Conservation (phyloP, 2,329 filamentous ascomycete genomes). For the Colletotrichum coccodes region DNA sequence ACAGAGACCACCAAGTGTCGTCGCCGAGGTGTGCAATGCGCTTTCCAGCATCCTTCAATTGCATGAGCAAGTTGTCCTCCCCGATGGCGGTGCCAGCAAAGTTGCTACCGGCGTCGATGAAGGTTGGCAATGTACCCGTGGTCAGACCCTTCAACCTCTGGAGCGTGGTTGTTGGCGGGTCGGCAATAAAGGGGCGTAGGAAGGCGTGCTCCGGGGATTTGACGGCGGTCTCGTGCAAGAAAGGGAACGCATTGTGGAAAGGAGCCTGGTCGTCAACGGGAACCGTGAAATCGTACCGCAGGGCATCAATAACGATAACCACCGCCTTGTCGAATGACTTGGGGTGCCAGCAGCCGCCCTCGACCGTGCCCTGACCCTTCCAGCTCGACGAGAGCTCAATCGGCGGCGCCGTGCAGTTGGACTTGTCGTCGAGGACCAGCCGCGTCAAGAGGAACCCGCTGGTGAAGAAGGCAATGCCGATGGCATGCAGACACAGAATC, state of each 20-base stretch:
- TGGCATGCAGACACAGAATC: slow-evolving; percentile 78
- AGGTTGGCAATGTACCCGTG: slow-evolving; percentile 93
- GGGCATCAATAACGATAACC: slow-evolving; percentile 89
- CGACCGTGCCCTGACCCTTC: slow-evolving; percentile 53
- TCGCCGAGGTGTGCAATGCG: slow-evolving; percentile 95
- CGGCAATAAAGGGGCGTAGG: slow-evolving; percentile 93
- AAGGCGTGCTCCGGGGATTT: slow-evolving; percentile 84
- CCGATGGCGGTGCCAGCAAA: slow-evolving; percentile 96
- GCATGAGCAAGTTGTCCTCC: slow-evolving; percentile 81
- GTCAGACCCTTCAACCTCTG: slow-evolving; percentile 94
- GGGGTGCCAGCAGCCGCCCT: slow-evolving; percentile 92
- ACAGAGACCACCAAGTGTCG: slow-evolving; percentile 95
- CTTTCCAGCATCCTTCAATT: slow-evolving; percentile 73
- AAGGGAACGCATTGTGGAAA: slow-evolving; percentile 90
- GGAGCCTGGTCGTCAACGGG: slow-evolving; percentile 69
- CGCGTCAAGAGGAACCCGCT: slow-evolving; percentile 94
- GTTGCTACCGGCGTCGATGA: slow-evolving; percentile 92
- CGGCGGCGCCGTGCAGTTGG: slow-evolving; percentile 75
- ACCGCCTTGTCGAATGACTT: slow-evolving; percentile 94
- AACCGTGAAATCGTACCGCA: slow-evolving; percentile 96
- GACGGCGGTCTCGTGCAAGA: slow-evolving; percentile 85
- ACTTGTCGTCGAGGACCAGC: slow-evolving; percentile 80
- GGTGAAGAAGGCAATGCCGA: slow-evolving; percentile 91
- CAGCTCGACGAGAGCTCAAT: slow-evolving; percentile 57
- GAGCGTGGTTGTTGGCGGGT: slow-evolving; percentile 92